Base-by-base conservation (phyloP, 2,329 filamentous ascomycete species). In the Arthrobotrys pseudoclavata region DNA sequence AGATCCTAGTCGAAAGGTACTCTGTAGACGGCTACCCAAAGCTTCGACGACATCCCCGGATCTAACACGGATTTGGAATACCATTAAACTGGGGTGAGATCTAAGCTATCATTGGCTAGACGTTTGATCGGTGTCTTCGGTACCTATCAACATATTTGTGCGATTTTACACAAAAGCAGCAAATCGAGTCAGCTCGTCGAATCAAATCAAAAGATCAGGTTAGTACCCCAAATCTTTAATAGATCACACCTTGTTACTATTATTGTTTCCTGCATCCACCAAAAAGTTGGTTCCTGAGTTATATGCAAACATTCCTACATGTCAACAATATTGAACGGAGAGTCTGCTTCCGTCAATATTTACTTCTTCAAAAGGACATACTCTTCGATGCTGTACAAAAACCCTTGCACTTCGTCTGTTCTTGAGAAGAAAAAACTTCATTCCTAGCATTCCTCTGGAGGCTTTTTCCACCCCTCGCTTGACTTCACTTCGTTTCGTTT, bases 51-150 rank as follows among this genome's bases (percentile, higher is more conserved):
- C 70, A 50, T 34, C 64, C 42, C 47, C 52, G 45, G 55, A 42
- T 26, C 57, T 68, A 66, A 66, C 26, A 76, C 72, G 72, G 55
- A 76, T 76, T 76, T 76, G 72, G 72, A 76, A 69, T 76, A 52
- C 60, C 45, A 50, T 66, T 53, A 61, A 50, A 52, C 71, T 69
- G 64, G 71, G 71, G 72, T 34, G 66, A 40, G 55, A 60, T 76
- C 52, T 52, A 45, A 22, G 29, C 66, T 70, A 29, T 64, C 60
- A 72, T 72, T 72, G 69, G 69, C 29, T 29, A 40, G 50, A 34
- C 20, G 34, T 15, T 29, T 12, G 34, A 55, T 71, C 60, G 57
- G 57, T 71, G 52, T 48, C 40, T 60, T 66, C 45, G 47, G 57
- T 47, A 63, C 55, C 34, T 60, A 60, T 60, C 55, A 60, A 20